Evolutionary conservation across 225 moss, liverwort and hornwort species (phyloP), one percentile per base, ranked within the genome.

Genomic region (Physcomitrium patens): DNA sequence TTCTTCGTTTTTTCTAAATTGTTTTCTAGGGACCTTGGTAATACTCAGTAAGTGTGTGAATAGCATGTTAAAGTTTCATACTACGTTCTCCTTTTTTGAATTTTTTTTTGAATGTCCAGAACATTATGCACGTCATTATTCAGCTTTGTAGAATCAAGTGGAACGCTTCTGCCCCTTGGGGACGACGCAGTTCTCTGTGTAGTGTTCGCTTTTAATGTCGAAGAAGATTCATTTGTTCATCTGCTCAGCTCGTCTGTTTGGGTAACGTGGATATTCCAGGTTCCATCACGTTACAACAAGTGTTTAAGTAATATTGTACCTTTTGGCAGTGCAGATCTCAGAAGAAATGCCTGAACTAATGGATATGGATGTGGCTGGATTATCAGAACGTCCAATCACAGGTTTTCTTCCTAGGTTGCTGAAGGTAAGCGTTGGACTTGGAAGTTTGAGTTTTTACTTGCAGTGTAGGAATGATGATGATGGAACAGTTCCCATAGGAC

Each of bases 271-370:
- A 17, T 76, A 23, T 24, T 61, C 61, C 44, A 70, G 15, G 15
- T 19, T 44, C 16, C 27, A 15, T 43, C 24, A 46, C 26, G 41
- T 68, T 58, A 23, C 42, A 42, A 55, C 47, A 42, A 55, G 26
- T 72, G 65, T 66, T 10, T 78, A 12, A 42, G 48, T 65, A 24
- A 58, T 44, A 48, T 57, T 12, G 14, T 55, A 27, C 58, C 42
- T 71, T 70, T 18, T 59, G 58, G 42, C 42, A 51, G 42, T 72
- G 80, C 91, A 93, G 91, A 88, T 93, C 68, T 89, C 91, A 59
- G 91, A 93, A 77, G 93, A 93, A 66, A 78, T 83, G 70, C 93
- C 93, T 59, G 87, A 86, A 56, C 84, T 87, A 69, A 69, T 93
- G 72, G 91, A 93, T 54, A 79, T 72, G 31, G 93, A 93, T 75